Base-by-base conservation (phyloP, 129 eudicot genomes). In the Tagetes patula region DNA sequence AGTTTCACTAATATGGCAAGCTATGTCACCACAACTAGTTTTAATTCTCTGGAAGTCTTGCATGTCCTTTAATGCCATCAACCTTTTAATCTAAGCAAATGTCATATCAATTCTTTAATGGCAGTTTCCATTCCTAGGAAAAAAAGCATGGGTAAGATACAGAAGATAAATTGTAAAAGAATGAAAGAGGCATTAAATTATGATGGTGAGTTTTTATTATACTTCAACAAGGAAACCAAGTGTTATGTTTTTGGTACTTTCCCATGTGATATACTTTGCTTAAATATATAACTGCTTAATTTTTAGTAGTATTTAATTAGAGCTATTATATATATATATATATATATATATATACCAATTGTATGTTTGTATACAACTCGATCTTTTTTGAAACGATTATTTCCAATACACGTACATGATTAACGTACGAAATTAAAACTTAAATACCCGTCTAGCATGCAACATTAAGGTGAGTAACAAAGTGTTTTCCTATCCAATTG, bases 11-110 rank as follows among this genome's bases (percentile, higher is more conserved):
- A 82, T 72, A 52, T 72, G 52, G 85, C 77, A 77, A 76, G 46
- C 56, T 58, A 76, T 70, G 63, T 61, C 54, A 46, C 61, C 85
- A 82, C 74, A 49, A 67, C 6, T 68, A 77, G 75, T 82, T 82
- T 82, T 72, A 77, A 82, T 72, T 77, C 82, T 77, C 54, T 48
- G 42, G 41, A 77, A 80, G 73, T 75, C 80, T 69, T 61, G 68
- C 77, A 80, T 80, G 77, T 75, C 75, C 80, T 80, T 74, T 75
- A 71, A 62, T 61, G 67, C 69, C 47, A 52, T 68, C 79, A 70
- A 75, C 73, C 80, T 80, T 69, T 80, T 69, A 36, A 75, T 70
- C 76, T 38, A 75, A 75, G 84, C 80, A 80, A 75, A 80, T 80
- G 73, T 80, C 84, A 75, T 75, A 56, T 75, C 80, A 80, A 73